phyloP scores from a whole-genome alignment of 148 eudicot genomes.

The Camellia sinensis region DNA sequence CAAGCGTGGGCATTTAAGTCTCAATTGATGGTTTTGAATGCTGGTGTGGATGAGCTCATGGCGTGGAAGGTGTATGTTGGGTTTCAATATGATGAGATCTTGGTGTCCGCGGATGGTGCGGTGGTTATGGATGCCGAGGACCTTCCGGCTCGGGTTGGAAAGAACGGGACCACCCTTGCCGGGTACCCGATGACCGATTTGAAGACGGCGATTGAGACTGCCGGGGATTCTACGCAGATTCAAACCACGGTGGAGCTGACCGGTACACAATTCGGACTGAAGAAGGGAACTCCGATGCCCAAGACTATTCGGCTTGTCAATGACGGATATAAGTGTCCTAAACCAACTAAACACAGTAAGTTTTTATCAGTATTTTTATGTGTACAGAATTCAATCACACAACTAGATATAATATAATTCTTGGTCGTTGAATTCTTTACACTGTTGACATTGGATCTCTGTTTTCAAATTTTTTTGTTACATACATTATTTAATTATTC shows the following conservation, averaged over 20 bases:
- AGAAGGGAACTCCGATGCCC: constrained; percentile 46
- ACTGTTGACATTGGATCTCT: too few relatives aligned
- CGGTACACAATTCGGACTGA: constrained; percentile 47
- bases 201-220: constrained; percentile 52
- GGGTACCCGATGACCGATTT: constrained; percentile 49
- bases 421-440: too few relatives aligned
- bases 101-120: constrained; percentile 45
- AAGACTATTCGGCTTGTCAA: constrained; percentile 39
- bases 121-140: constrained; percentile 34
- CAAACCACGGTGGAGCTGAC: constrained; percentile 27
- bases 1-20: constrained; percentile 59
- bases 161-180: constrained; percentile 37
- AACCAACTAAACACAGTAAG: constrained; percentile 26
- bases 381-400: too few relatives aligned
- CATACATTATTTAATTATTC: too few relatives aligned
- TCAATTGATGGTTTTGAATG: constrained; percentile 30
- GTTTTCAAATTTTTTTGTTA: too few relatives aligned
- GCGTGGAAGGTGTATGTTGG: constrained; percentile 49
- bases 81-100: constrained; percentile 45
- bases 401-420: too few relatives aligned
- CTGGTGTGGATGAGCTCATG: constrained; percentile 43
- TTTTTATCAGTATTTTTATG: too few relatives aligned
- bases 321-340: constrained; percentile 51
- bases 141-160: constrained; percentile 35
- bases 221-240: constrained; percentile 38